Conservation (phyloP, 2,329 filamentous ascomycete species). For the Trichoderma sp. region DNA sequence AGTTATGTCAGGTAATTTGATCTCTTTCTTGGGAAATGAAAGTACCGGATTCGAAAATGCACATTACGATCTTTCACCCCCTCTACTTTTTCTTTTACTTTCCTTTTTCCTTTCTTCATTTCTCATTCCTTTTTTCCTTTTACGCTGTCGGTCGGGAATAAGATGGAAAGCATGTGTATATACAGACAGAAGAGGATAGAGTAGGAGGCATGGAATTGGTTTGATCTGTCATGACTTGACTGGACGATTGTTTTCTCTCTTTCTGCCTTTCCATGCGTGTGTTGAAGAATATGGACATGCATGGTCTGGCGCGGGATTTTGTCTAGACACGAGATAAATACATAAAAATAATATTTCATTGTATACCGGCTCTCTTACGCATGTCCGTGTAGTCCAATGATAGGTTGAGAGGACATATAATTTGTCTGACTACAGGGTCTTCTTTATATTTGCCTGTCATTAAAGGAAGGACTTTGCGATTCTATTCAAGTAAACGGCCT, state of each 20-base stretch:
- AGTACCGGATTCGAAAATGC: not conserved
- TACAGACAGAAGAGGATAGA: not conserved
- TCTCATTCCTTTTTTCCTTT: not conserved
- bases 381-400: not conserved
- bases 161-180: not conserved
- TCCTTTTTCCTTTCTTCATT: not conserved
- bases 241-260: not conserved
- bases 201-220: not conserved
- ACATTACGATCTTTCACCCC: not conserved
- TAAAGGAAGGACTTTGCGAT: too few species aligned
- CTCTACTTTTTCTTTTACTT: not conserved
- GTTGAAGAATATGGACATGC: not conserved
- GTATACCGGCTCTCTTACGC: not conserved
- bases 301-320: not conserved
- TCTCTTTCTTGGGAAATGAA: slow-evolving; percentile 1
- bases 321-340: not conserved
- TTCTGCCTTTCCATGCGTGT: not conserved
- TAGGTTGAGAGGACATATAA: too few species aligned
- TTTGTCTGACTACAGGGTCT: too few species aligned
- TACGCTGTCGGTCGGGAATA: not conserved
- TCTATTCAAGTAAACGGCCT: too few species aligned
- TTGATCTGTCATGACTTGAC: not conserved
- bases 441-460: too few species aligned
- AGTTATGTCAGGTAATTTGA: slow-evolving; percentile 1
- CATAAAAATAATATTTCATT: not conserved